Evolutionary conservation across 306 rosid species (phyloP), one percentile per base, ranked within the genome.

Genomic region (Elaeagnus macrophylla): DNA sequence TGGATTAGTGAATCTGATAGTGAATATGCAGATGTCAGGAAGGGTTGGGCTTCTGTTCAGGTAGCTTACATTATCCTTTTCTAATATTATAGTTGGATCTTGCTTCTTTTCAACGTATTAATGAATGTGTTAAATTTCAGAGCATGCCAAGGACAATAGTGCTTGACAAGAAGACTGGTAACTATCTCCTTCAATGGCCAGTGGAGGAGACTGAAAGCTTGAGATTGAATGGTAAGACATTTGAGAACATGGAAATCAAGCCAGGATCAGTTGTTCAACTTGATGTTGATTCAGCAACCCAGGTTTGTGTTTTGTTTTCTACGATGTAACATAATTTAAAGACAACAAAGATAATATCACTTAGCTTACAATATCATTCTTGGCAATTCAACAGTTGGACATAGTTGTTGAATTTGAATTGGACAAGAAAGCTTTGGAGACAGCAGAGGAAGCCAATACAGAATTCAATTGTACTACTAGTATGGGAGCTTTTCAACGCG

Each of bases 21-120:
- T 13, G 97, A 89, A 68, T 46, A 13, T 67, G 79, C 89, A 48
- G 97, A 89, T 59, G 63, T 89, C 5, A 50, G 77, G 65, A 89
- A 89, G 67, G 94, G 95, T 15, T 85, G 97, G 97, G 95, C 97
- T 5, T 89, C 93, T 1, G 25, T 89, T 67, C 93, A 78, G 83
- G 96, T 88, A 66, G 25, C 25, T 20, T 20, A 20, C 2, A 20
- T 20, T 20, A 20, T 20, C 25, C 25, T 20, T 20, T 20, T 20
- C 3, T 20, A 3, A 20, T 3, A 20, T 20, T 3, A 20, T 20
- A 20, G 25, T 20, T 20, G 25, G 25, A 20, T 20, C 25, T 20
- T 20, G 25, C 25, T 20, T 20, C 25, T 1, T 20, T 20, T 20
- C 25, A 20, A 20, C 1, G 25, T 20, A 20, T 3, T 20, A 20